Evolutionary conservation across 2,329 filamentous ascomycete species (phyloP).

Genomic region (Verticillium klebahnii): DNA sequence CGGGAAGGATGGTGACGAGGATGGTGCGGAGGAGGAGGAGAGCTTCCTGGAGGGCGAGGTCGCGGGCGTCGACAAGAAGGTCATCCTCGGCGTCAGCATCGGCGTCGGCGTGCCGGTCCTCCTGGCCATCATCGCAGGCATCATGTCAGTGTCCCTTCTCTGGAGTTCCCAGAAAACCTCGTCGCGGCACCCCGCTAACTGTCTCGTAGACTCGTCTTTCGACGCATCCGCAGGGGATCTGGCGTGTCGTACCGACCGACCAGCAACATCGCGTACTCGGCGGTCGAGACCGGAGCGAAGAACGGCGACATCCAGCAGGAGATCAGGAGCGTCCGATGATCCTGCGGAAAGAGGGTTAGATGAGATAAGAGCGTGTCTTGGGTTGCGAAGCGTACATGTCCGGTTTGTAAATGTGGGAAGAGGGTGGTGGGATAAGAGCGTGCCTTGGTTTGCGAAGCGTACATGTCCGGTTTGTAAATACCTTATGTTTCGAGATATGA

Average conservation of each 20-base stretch:
- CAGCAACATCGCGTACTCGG: not conserved
- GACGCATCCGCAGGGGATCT: not conserved
- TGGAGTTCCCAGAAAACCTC: too few relatives aligned
- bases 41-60: not conserved
- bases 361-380: too few relatives aligned
- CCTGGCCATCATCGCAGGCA: conserved; percentile 18
- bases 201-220: not conserved
- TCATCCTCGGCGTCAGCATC: conserved; percentile 44
- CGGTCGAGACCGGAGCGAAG: not conserved
- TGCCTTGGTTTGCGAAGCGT: too few relatives aligned
- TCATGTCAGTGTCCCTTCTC: not conserved
- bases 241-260: not conserved
- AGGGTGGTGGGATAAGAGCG: too few relatives aligned
- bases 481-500: not conserved
- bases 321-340: not conserved
- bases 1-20: not conserved
- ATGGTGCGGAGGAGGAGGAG: not conserved
- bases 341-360: not conserved
- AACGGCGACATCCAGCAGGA: not conserved
- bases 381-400: too few relatives aligned
- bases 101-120: conserved; percentile 38
- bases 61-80: conserved; percentile 31
- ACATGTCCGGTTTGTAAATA: not conserved
- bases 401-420: not conserved
- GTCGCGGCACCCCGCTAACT: not conserved